phyloP scores from a whole-genome alignment of 805 yeast genomes.

The Yarrowia phangngaensis region DNA sequence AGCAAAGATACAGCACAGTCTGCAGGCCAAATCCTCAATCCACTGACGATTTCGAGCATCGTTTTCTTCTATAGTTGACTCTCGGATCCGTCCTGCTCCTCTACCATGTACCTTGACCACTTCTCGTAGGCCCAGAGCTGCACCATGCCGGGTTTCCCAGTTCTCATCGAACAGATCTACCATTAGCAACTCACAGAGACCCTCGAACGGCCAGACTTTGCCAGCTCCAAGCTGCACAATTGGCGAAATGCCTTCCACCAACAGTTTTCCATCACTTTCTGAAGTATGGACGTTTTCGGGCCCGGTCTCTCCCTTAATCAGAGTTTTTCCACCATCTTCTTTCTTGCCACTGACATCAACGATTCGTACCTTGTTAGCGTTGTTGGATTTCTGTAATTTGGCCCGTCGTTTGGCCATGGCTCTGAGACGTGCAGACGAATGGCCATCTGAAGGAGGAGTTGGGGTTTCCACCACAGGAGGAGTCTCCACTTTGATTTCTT shows the following conservation, averaged over 20 bases:
- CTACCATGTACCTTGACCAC: slow-evolving; percentile 74
- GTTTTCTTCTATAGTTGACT: slow-evolving; percentile 59
- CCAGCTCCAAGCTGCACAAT: slow-evolving; percentile 66
- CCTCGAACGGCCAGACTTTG: slow-evolving; percentile 90
- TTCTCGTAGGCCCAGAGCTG: slow-evolving; percentile 88
- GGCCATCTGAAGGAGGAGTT: slow-evolving; percentile 23
- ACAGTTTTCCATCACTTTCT: slow-evolving; percentile 73
- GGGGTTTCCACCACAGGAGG: slow-evolving; percentile 1
- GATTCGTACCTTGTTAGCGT: slow-evolving; percentile 40
- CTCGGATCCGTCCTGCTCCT: slow-evolving; percentile 78
- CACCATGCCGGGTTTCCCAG: slow-evolving; percentile 97
- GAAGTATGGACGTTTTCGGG: slow-evolving; percentile 57
- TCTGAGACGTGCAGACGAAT: slow-evolving; percentile 57
- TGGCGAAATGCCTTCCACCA: slow-evolving; percentile 69
- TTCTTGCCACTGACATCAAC: slow-evolving; percentile 38
- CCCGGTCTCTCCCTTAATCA: slow-evolving; percentile 35
- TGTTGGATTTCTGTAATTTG: slow-evolving; percentile 46
- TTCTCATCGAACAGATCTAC: slow-evolving; percentile 75
- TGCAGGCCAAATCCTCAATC: slow-evolving; percentile 81
- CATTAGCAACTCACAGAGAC: slow-evolving; percentile 76
- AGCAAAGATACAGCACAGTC: slow-evolving; percentile 81
- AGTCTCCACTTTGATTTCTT: slow-evolving; percentile 14
- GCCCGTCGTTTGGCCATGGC: slow-evolving; percentile 95
- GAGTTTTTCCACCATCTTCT: slow-evolving; percentile 40
- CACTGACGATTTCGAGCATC: slow-evolving; percentile 60